Percentiles rank a stretch among this genome's conserved stretches.
Evolutionary conservation across 1,284 basidiomycete species (phyloP).

Genomic region (Trichosporon sp.): DNA sequence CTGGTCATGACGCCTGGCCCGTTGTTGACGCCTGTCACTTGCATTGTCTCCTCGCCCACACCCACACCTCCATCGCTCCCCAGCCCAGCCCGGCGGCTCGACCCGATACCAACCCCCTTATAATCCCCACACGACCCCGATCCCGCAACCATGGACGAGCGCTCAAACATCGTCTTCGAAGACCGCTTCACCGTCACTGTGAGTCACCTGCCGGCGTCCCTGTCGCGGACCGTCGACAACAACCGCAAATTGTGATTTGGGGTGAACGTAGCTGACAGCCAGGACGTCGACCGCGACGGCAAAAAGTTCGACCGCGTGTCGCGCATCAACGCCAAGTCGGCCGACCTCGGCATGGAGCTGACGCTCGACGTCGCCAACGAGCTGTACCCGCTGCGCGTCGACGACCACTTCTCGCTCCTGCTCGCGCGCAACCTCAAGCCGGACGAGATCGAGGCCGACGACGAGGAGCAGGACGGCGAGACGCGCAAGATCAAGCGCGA

Average conservation of each 20-base stretch:
- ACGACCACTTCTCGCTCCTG: conserved; percentile 76
- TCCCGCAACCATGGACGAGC: conserved; percentile 20
- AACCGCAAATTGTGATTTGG: too few relatives aligned
- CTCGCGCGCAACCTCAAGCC: conserved; percentile 72
- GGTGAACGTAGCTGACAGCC: neutral
- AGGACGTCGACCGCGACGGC: conserved; percentile 77
- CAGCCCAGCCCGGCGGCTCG: neutral
- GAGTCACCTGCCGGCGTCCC: conserved; percentile 13
- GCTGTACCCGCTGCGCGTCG: conserved; percentile 66
- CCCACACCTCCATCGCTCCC: neutral
- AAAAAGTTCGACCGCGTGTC: conserved; percentile 71
- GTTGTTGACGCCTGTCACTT: neutral
- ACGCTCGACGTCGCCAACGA: conserved; percentile 88
- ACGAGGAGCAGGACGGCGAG: conserved; percentile 50
- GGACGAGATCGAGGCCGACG: conserved; percentile 56
- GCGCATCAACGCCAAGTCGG: conserved; percentile 73
- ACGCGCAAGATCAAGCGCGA: conserved; percentile 74
- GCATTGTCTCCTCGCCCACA: neutral
- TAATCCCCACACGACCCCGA: neutral
- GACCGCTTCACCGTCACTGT: conserved; percentile 80
- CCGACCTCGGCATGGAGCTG: conserved; percentile 83
- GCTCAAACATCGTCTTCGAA: conserved; percentile 61
- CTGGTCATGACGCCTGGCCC: neutral
- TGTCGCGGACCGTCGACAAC: too few relatives aligned
- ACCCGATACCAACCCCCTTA: neutral